A percentile compares a stretch with the other conserved stretches of the same genome.
These are phyloP conservation scores for Spathaspora hagerdaliae DNA, from an alignment of 805 yeast species.

Conservation along the genomic window DNA sequence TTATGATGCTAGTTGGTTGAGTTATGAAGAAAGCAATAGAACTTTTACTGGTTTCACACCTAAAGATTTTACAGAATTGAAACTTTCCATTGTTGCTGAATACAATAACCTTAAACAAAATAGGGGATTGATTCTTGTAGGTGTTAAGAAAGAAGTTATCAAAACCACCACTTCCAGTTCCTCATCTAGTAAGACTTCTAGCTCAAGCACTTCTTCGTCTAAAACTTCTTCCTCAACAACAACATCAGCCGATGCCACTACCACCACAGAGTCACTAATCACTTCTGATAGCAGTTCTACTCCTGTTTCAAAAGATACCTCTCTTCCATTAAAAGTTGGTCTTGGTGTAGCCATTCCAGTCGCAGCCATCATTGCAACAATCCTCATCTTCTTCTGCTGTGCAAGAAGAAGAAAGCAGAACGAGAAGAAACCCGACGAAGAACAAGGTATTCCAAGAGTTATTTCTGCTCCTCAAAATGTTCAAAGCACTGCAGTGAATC, in stretches of 20 bases:
- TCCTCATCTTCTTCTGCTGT: constrained; percentile 48
- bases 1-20: constrained; percentile 53
- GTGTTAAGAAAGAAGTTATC: constrained; percentile 31
- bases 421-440: constrained; percentile 12
- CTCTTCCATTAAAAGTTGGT: constrained; percentile 66
- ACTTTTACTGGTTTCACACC: constrained; percentile 70
- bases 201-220: constrained; percentile 25
- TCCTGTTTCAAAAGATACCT: neutral
- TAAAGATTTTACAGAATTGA: constrained; percentile 16
- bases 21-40: constrained; percentile 53
- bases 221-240: constrained; percentile 17
- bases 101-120: constrained; percentile 26
- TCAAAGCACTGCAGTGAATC: constrained; percentile 4
- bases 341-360: constrained; percentile 84
- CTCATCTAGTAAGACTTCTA: constrained; percentile 24
- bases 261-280: constrained; percentile 1
- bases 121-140: constrained; percentile 48
- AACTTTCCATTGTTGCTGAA: constrained; percentile 25
- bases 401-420: constrained; percentile 25
- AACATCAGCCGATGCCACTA: constrained; percentile 14
- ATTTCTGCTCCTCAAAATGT: constrained; percentile 8
- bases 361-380: constrained; percentile 46
- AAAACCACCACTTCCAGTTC: constrained; percentile 15
- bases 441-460: constrained; percentile 19
- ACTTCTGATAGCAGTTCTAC: neutral